These are phyloP conservation scores for Sporobolus alterniflorus DNA, from an alignment of 202 grass and related monocot genomes.

Conservation along the genomic window DNA sequence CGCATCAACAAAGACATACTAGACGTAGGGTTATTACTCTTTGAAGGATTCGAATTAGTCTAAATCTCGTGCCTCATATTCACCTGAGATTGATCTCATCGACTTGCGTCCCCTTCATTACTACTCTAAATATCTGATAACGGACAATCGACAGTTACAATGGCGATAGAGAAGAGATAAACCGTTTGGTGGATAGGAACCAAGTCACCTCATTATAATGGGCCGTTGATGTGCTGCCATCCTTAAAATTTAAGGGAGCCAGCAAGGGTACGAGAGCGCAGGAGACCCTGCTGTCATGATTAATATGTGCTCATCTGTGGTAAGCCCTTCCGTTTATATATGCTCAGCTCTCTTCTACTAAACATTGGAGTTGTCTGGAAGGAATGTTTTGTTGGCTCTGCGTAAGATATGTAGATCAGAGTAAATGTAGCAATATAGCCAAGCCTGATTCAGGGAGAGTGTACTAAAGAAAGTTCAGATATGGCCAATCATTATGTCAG, in stretches of 20 bases:
- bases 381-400: neutral
- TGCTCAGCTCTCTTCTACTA: slow-evolving; percentile 1
- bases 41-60: no score
- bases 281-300: slow-evolving; percentile 56
- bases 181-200: slow-evolving; percentile 64
- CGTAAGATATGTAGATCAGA: no score
- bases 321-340: slow-evolving; percentile 12
- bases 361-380: neutral
- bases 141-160: no score
- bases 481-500: neutral
- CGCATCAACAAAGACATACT: no score
- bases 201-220: slow-evolving; percentile 60
- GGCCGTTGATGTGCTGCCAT: slow-evolving; percentile 52
- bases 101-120: no score
- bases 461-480: neutral
- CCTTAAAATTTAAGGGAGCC: slow-evolving; percentile 18
- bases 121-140: no score
- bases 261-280: slow-evolving; percentile 21
- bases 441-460: slow-evolving; percentile 20
- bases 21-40: no score
- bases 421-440: neutral
- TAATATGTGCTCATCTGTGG: neutral
- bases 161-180: no score
- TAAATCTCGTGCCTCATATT: no score
- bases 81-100: no score